These are phyloP conservation scores for Nannizziopsis barbatae DNA, from an alignment of 2,329 filamentous ascomycete species.

Conservation along the genomic window DNA sequence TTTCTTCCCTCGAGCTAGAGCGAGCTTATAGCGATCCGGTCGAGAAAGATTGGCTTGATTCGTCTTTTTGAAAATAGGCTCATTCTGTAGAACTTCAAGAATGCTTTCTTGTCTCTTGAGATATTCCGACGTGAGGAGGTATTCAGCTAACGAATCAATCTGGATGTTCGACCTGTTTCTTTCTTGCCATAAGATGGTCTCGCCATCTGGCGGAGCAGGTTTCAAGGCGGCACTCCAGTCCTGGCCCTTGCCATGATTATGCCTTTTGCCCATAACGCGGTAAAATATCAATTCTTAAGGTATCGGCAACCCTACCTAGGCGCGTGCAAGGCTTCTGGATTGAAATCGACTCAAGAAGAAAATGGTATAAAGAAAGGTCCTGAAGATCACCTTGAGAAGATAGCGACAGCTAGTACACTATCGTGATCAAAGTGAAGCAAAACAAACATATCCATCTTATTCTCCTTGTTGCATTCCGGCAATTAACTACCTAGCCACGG, in stretches of 20 bases:
- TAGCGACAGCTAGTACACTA: too few species aligned
- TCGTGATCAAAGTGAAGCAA: too few species aligned
- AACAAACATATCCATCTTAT: too few species aligned
- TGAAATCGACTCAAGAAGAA: too few species aligned
- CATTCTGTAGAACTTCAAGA: constrained; percentile 35
- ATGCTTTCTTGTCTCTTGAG: constrained; percentile 39
- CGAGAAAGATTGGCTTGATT: constrained; percentile 43
- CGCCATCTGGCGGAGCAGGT: constrained; percentile 37
- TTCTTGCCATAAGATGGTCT: constrained; percentile 37
- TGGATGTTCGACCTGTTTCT: constrained; percentile 36
- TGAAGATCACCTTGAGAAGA: too few species aligned
- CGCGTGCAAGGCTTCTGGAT: too few species aligned
- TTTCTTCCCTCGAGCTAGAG: constrained; percentile 42
- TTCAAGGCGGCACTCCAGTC: constrained; percentile 43
- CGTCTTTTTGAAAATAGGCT: constrained; percentile 41
- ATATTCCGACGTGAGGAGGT: constrained; percentile 40
- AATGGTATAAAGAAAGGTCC: too few species aligned
- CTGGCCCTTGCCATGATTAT: constrained; percentile 12
- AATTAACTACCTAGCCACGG: too few species aligned
- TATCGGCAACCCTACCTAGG: background rate
- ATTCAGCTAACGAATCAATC: constrained; percentile 35
- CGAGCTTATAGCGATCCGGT: constrained; percentile 43
- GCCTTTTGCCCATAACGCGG: background rate
- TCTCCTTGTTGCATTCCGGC: too few species aligned
- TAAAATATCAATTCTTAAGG: background rate